phyloP scores from a whole-genome alignment of 441 rosid genomes.

The Adansonia rubrostipa region DNA sequence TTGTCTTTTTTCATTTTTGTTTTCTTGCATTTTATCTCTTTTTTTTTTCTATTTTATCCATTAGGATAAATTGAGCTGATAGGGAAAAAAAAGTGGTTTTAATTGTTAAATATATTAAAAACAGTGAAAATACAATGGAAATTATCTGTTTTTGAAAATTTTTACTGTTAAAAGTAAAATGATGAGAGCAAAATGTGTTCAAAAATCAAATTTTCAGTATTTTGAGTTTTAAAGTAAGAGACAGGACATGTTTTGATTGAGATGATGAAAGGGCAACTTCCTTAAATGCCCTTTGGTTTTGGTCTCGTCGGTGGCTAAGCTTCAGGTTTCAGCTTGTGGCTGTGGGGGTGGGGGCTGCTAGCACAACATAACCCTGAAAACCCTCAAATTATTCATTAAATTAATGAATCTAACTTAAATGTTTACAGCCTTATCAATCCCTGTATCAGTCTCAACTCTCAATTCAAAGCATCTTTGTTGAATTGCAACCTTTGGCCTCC shows the following conservation, averaged over 20 bases:
- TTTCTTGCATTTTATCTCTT: neutral
- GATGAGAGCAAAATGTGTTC: slow-evolving; percentile 4
- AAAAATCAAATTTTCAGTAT: neutral
- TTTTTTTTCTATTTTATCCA: neutral
- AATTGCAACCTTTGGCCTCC: neutral
- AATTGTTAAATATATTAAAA: too few species aligned
- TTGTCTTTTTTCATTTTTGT: neutral
- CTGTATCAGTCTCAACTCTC: neutral
- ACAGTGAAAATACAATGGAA: neutral
- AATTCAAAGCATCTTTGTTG: neutral
- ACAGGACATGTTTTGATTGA: neutral
- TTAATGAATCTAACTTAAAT: slow-evolving; percentile 3
- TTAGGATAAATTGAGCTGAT: neutral
- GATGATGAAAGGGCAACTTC: neutral
- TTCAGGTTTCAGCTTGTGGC: neutral
- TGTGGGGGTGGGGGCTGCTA: neutral
- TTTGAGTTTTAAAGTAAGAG: neutral
- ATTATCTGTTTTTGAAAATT: neutral
- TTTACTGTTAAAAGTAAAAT: neutral
- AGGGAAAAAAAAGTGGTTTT: neutral
- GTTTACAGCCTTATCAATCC: neutral
- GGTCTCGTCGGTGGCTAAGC: neutral
- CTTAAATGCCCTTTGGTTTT: neutral
- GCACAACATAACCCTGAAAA: neutral
- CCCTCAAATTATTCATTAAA: slow-evolving; percentile 10